These are phyloP conservation scores for Globisporangium sylvaticum DNA, from an alignment of 352 stramenopile genomes.

Conservation along the genomic window DNA sequence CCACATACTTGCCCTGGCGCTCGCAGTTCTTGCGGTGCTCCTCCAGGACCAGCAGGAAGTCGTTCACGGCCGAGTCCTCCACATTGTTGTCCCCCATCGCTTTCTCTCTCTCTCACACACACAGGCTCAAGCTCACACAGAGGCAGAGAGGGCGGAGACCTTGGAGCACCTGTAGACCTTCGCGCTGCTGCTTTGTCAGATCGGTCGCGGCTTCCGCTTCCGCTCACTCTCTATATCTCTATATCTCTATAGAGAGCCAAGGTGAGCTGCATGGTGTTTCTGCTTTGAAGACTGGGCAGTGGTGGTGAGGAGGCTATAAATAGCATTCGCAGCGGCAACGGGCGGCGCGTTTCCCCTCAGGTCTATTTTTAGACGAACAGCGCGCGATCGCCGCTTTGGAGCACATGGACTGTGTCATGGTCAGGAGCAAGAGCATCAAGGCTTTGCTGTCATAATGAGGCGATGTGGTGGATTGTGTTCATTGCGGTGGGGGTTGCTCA, in stretches of 20 bases:
- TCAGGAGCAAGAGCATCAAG: background rate
- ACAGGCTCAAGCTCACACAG: background rate
- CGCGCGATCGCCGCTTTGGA: background rate
- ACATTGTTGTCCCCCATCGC: conserved; percentile 44
- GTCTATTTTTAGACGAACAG: background rate
- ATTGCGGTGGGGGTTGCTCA: background rate
- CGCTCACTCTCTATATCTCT: background rate
- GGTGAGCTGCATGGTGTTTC: background rate
- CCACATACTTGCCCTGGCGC: conserved; percentile 95
- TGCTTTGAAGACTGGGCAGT: background rate
- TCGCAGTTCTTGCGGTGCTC: conserved; percentile 97
- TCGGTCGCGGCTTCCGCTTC: background rate
- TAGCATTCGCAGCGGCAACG: background rate
- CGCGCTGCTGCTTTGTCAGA: background rate
- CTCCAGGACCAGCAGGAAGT: conserved; percentile 90
- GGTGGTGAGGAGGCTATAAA: background rate
- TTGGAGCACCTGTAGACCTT: background rate
- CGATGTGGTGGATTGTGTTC: background rate
- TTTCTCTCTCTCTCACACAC: background rate
- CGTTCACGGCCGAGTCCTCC: conserved; percentile 77
- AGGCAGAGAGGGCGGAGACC: background rate
- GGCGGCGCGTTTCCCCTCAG: background rate
- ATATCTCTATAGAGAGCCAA: background rate
- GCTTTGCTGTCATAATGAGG: background rate
- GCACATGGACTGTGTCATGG: background rate